Evolutionary conservation across 2,329 filamentous ascomycete species (phyloP).

Genomic region (Aspergillus arachidicola): DNA sequence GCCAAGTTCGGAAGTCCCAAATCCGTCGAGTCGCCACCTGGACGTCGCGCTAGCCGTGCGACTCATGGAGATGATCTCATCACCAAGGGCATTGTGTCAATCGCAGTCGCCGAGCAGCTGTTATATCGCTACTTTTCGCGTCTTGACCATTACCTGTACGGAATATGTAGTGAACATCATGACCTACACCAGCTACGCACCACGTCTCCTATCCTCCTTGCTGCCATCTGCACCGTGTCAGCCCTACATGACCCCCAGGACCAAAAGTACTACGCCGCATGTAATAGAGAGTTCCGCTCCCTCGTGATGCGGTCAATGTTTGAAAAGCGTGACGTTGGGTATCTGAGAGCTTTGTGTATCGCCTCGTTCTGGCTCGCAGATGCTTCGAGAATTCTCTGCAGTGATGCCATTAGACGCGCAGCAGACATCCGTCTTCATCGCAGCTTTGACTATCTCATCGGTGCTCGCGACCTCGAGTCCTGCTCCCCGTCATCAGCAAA

Average conservation of each 20-base stretch:
- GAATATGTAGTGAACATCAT: conserved; percentile 44
- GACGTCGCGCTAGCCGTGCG: conserved; percentile 21
- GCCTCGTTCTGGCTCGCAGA: conserved; percentile 57
- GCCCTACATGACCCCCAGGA: conserved; percentile 48
- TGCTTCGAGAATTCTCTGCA: conserved; percentile 44
- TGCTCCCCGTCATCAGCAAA: not conserved
- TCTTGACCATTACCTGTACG: conserved; percentile 53
- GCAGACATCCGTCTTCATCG: conserved; percentile 37
- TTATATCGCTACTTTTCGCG: conserved; percentile 46
- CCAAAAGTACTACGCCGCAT: conserved; percentile 35
- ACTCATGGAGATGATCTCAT: conserved; percentile 44
- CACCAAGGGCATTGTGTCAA: conserved; percentile 44
- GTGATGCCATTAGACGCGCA: conserved; percentile 34
- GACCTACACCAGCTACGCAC: conserved; percentile 43
- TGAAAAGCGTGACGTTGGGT: conserved; percentile 49
- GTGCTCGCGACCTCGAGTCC: not conserved
- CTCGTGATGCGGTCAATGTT: conserved; percentile 52
- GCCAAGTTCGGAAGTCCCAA: conserved; percentile 36
- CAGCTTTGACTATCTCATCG: conserved; percentile 41
- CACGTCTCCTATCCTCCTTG: conserved; percentile 46
- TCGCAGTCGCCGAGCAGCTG: conserved; percentile 47
- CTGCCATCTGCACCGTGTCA: conserved; percentile 50
- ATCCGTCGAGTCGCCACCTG: conserved; percentile 20
- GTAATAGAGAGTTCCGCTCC: conserved; percentile 50
- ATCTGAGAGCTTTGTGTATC: conserved; percentile 53